Evolutionary conservation across 108 stramenopile genomes (phyloP), one percentile per base, ranked within the genome.

Genomic region (Bacterosira constricta): DNA sequence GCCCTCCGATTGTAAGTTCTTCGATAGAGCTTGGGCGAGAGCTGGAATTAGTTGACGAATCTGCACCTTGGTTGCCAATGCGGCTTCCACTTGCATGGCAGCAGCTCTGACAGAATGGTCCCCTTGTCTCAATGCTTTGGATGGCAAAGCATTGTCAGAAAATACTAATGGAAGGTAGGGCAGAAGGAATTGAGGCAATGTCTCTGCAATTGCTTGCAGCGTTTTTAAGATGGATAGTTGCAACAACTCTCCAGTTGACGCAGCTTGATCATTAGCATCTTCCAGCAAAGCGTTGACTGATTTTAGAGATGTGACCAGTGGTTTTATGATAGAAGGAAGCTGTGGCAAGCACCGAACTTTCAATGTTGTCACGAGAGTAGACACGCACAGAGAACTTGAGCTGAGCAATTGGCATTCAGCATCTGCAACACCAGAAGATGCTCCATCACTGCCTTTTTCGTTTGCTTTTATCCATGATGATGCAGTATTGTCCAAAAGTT

Each of bases 171-270:
- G 71, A 32, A 95, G 79, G 66, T 88, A 86, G n/a, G 90, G 82
- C 1, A 74, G 53, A n/a, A 91, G 46, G 52, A 95, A 90, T 39
- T 86, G 87, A 13, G 94, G 94, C 23, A 95, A 63, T n/a, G 79
- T 78, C 15, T 90, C 87, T 4, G 85, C 81, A n/a, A 91, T 47
- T 9, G 85, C 49, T 32, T 46, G 38, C 1, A 92, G 50, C 15
- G 86, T 52, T 39, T 86, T 81, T 32, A 92, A 29, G 26, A 85
- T 72, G 0, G 89, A 67, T 3, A 89, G 38, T 54, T 89, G 89
- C 59, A 94, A 56, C 52, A 85, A 39, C 30, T 61, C 64, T 58
- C 46, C 69, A 39, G 57, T 77, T 45, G 66, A 44, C 17, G 36
- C 32, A 21, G 78, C 49, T 21, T 74, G 23, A 63, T 21, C 35